phyloP scores from a whole-genome alignment of 2,329 filamentous ascomycete species.

The Fusarium staphyleae region DNA sequence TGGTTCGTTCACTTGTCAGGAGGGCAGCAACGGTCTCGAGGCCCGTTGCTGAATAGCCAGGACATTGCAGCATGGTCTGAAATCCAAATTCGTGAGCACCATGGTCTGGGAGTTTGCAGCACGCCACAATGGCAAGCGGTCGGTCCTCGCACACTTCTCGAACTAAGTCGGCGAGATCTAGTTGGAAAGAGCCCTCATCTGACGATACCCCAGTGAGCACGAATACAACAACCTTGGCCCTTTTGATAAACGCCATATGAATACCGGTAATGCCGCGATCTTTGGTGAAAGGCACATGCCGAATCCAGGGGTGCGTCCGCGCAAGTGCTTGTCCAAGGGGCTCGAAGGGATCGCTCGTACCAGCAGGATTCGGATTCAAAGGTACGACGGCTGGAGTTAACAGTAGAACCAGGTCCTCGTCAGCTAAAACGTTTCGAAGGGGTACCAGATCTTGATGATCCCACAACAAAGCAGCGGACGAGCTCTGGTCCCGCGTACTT shows the following conservation, averaged over 20 bases:
- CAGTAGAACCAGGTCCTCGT: slow-evolving; percentile 65
- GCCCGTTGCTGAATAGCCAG: slow-evolving; percentile 55
- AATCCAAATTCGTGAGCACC: slow-evolving; percentile 53
- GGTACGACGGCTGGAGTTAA: slow-evolving; percentile 64
- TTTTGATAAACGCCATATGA: slow-evolving; percentile 68
- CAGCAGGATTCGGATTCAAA: slow-evolving; percentile 49
- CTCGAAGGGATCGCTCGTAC: slow-evolving; percentile 73
- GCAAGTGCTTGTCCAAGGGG: slow-evolving; percentile 70
- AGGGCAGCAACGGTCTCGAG: slow-evolving; percentile 60
- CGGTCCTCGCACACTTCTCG: slow-evolving; percentile 55
- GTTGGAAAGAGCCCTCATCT: slow-evolving; percentile 59
- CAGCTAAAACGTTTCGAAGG: slow-evolving; percentile 53
- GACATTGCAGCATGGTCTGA: slow-evolving; percentile 59
- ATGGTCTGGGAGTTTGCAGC: slow-evolving; percentile 53
- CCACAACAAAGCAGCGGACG: slow-evolving; percentile 46
- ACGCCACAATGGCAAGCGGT: slow-evolving; percentile 61
- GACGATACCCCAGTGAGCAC: slow-evolving; percentile 61
- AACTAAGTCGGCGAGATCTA: slow-evolving; percentile 57
- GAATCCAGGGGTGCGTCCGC: slow-evolving; percentile 64
- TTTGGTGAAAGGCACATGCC: slow-evolving; percentile 75
- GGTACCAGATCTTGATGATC: slow-evolving; percentile 57
- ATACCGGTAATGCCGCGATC: slow-evolving; percentile 68
- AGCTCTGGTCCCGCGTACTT: slow-evolving; percentile 19
- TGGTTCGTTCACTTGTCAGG: slow-evolving; percentile 54
- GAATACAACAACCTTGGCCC: slow-evolving; percentile 66